Percentiles rank a stretch among this genome's conserved stretches.
Evolutionary conservation across 1,284 basidiomycete genomes (phyloP).

Genomic region (Microbotryum violaceum): DNA sequence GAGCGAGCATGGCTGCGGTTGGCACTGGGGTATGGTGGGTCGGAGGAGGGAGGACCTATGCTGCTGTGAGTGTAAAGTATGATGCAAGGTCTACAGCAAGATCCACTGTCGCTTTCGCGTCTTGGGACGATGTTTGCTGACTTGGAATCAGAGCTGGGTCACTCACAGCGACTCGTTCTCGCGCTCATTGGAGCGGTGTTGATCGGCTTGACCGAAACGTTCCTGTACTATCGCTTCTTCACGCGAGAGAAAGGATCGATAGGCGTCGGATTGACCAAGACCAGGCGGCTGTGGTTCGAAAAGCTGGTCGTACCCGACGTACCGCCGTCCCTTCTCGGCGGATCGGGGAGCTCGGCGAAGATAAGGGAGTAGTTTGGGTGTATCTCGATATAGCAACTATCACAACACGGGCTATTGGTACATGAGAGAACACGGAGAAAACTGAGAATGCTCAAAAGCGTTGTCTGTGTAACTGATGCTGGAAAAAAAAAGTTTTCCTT

Average conservation of each 20-base stretch:
- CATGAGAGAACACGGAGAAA: too few species aligned
- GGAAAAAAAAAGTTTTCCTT: too few species aligned
- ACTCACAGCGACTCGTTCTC: slow-evolving; percentile 30
- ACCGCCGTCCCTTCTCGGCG: too few species aligned
- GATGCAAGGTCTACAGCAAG: background rate
- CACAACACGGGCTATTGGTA: too few species aligned
- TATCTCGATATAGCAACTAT: too few species aligned
- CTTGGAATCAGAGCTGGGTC: too few species aligned
- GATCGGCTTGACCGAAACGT: slow-evolving; percentile 34
- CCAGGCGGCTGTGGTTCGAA: too few species aligned
- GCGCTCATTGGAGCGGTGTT: slow-evolving; percentile 27
- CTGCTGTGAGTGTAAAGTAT: slow-evolving; percentile 16
- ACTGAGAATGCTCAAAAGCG: too few species aligned
- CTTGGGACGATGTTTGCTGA: background rate
- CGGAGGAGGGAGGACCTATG: slow-evolving; percentile 23
- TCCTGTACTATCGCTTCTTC: slow-evolving; percentile 36
- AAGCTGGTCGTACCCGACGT: too few species aligned
- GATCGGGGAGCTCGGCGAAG: too few species aligned
- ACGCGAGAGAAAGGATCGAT: background rate
- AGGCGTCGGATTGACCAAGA: background rate
- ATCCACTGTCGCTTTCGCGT: background rate
- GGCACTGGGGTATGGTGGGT: slow-evolving; percentile 35
- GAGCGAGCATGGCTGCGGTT: slow-evolving; percentile 34
- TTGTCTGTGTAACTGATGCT: too few species aligned
- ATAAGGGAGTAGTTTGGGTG: too few species aligned